Evolutionary conservation across 2,329 filamentous ascomycete species (phyloP), one percentile per base, ranked within the genome.

Genomic region (Beauveria medogensis): DNA sequence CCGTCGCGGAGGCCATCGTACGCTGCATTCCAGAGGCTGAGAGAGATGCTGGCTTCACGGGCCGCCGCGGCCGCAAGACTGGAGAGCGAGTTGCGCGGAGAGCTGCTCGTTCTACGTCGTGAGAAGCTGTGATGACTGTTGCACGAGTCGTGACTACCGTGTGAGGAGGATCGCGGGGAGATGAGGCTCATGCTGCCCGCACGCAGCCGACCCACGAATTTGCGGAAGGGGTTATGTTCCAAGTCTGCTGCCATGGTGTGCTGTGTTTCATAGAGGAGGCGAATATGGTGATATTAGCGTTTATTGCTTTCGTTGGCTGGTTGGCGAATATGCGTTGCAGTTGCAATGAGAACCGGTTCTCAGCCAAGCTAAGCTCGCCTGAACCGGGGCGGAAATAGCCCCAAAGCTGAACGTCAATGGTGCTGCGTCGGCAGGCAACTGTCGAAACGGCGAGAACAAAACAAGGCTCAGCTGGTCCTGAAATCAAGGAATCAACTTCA

Each of bases 11-110:
- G 66, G 1, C 63, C 55, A 53, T 74, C 69, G 56, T 75, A 75
- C 5, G 71, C 73, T 18, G 68, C 59, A 52, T 71, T 73, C 73
- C 73, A 75, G 16, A 74, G 65, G 24, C 68, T 66, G 43, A 72
- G 63, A 22, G 69, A 69, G 3, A 64, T 47, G 18, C 58, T 59
- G 16, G 67, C 65, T 5, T 67, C 64, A 37, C 53, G 56, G 26
- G 40, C 34, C 20, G 51, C 44, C 12, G 51, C 37, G 7, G 51
- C 53, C 2, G 56, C 28, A 12, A 54, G 55, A 14, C 37, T 46
- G 3, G 56, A 60, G n/a, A 47, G 43, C 12, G 61, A 59, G 26
- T 55, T 55, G 24, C 55, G 55, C 22, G 55, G 55, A 10, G 61
- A 44, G 26, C 50, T 61, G 4, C 44, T 48, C 40, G 41, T 56